A percentile compares a stretch with the other conserved stretches of the same genome.
Conservation (phyloP, 192 early-diverging fungal genomes). For the Lobosporangium transversale region DNA sequence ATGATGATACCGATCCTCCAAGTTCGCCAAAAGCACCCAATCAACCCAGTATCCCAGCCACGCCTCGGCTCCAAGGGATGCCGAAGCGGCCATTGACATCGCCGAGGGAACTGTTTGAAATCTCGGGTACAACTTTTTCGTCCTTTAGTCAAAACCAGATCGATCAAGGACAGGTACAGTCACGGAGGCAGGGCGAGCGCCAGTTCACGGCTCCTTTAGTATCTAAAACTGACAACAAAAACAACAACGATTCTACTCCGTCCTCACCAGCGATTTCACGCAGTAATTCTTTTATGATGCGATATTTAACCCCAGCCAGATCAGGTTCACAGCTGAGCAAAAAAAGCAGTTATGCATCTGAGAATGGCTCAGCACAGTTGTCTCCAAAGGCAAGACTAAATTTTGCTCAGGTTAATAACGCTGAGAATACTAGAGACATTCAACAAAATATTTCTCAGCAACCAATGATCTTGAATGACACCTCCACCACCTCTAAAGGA, state of each 20-base stretch:
- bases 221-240: too few species aligned
- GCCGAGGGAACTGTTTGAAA: constrained; percentile 47
- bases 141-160: too few species aligned
- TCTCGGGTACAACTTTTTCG: background rate
- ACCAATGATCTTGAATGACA: too few species aligned
- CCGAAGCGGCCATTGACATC: constrained; percentile 18
- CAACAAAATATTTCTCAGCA: too few species aligned
- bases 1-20: constrained; percentile 1
- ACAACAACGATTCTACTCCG: too few species aligned
- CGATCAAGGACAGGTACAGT: background rate
- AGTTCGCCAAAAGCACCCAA: constrained; percentile 32
- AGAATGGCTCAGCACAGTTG: background rate
- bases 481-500: too few species aligned
- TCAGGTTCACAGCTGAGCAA: constrained; percentile 26
- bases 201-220: too few species aligned
- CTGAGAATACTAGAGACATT: too few species aligned
- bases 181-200: background rate
- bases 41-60: background rate
- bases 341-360: constrained; percentile 31
- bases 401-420: background rate
- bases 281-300: too few species aligned
- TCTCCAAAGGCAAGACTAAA: constrained; percentile 4
- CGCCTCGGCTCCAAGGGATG: constrained; percentile 11
- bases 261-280: too few species aligned
- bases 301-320: too few species aligned